phyloP scores from a whole-genome alignment of 139 green algal genomes.

The Closterium sp. region DNA sequence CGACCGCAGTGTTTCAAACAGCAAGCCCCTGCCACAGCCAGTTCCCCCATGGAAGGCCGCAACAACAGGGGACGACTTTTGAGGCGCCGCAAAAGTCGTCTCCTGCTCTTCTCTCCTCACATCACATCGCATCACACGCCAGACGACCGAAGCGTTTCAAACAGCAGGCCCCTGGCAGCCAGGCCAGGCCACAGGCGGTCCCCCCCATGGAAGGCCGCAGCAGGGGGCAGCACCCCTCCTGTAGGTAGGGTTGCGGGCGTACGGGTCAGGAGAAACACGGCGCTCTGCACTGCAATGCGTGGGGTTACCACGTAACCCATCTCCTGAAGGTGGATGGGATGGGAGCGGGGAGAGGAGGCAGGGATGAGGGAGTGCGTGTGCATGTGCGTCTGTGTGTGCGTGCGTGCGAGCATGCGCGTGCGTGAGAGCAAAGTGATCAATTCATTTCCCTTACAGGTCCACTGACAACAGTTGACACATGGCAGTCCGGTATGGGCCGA shows the following conservation, averaged over 20 bases:
- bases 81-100: too few relatives aligned
- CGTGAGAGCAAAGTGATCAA: neutral
- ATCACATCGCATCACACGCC: neutral
- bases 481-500: neutral
- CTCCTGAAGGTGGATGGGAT: neutral
- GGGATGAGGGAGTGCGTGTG: too few relatives aligned
- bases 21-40: neutral
- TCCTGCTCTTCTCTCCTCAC: too few relatives aligned
- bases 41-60: neutral
- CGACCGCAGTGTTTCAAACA: neutral
- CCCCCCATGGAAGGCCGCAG: neutral
- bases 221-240: neutral
- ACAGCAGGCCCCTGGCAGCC: neutral
- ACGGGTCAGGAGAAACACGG: neutral
- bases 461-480: neutral
- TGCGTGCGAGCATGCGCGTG: neutral
- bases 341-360: neutral
- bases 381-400: too few relatives aligned
- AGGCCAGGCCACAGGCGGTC: neutral
- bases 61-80: too few relatives aligned
- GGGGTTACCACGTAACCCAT: neutral
- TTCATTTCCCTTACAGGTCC: neutral
- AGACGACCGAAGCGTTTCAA: neutral
- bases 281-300: neutral
- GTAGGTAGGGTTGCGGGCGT: neutral